A percentile compares a stretch with the other conserved stretches of the same genome.
Conservation (phyloP, 305 asterid genomes). For the Fraxinus nigra region DNA sequence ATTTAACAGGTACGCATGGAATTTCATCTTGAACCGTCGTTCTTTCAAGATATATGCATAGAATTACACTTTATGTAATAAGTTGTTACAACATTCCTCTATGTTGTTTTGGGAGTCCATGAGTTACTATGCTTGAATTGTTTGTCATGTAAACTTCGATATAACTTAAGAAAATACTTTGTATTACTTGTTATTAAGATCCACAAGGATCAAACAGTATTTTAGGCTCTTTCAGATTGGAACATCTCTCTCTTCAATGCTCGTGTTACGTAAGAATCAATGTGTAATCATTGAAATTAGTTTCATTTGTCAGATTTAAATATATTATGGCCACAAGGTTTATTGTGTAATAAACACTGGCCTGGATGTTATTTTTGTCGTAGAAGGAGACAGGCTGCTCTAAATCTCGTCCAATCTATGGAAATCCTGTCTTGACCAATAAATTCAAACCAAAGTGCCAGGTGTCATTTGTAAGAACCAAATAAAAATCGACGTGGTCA, state of each 20-base stretch:
- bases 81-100: not conserved
- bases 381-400: not conserved
- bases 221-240: not conserved
- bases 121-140: not conserved
- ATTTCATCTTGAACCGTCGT: not conserved
- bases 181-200: not conserved
- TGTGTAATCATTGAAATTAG: not conserved
- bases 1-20: constrained; percentile 21
- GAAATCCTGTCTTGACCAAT: constrained; percentile 54
- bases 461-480: constrained; percentile 32
- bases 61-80: not conserved
- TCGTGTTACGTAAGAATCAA: not conserved
- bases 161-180: not conserved
- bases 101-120: not conserved
- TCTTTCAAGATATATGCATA: not conserved
- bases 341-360: not conserved
- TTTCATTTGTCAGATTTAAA: not conserved
- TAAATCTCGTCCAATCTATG: constrained; percentile 35
- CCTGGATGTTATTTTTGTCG: not conserved
- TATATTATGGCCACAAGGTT: not conserved
- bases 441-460: constrained; percentile 33
- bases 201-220: not conserved
- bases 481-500: constrained; percentile 6
- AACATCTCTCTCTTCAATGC: not conserved
- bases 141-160: not conserved